These are phyloP conservation scores for Ensete glaucum DNA, from an alignment of 176 grass and related monocot species.

Conservation along the genomic window DNA sequence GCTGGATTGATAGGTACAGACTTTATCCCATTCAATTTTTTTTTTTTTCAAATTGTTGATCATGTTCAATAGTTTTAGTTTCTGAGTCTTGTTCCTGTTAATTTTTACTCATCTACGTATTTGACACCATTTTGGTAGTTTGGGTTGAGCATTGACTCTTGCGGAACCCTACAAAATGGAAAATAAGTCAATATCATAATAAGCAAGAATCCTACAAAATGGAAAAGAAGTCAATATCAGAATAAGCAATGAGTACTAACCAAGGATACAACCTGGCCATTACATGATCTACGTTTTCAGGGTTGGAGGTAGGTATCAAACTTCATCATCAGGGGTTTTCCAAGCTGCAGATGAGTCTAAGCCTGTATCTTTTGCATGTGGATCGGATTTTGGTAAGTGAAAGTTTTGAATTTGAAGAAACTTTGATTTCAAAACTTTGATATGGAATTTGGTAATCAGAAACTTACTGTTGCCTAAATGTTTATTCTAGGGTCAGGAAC, in stretches of 20 bases:
- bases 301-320: conserved; percentile 39
- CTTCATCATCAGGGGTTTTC: conserved; percentile 20
- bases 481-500: conserved; percentile 25
- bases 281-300: conserved; percentile 32
- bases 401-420: conserved; percentile 7
- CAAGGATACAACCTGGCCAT: neutral
- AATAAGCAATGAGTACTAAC: neutral
- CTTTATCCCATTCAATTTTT: no score
- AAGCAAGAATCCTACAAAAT: neutral
- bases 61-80: no score
- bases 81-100: neutral
- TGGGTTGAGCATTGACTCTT: neutral
- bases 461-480: neutral
- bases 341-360: conserved; percentile 33
- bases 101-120: no score
- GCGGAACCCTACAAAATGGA: neutral
- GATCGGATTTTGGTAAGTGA: conserved; percentile 49
- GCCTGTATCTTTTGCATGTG: conserved; percentile 44
- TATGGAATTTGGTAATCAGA: conserved; percentile 15
- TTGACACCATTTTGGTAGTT: neutral
- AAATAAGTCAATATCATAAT: neutral
- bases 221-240: neutral
- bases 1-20: conserved; percentile 54
- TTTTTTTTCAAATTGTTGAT: no score
- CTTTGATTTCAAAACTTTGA: conserved; percentile 2